Evolutionary conservation across 2,329 filamentous ascomycete species (phyloP).

Genomic region (Cercospora sojina): DNA sequence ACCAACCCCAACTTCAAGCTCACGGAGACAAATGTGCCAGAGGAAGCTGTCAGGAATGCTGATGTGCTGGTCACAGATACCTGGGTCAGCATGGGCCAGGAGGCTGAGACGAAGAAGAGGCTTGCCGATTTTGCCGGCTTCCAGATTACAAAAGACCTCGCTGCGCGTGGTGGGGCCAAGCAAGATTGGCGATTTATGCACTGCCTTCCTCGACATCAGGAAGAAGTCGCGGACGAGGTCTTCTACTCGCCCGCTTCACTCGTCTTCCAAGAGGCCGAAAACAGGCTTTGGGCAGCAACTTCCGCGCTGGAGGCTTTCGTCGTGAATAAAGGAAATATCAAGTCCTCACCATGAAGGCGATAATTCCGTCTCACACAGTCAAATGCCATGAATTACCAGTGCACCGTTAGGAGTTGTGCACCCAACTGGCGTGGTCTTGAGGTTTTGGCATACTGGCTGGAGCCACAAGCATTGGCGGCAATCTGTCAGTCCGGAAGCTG

Average conservation of each 20-base stretch:
- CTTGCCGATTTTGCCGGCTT: slow-evolving; percentile 83
- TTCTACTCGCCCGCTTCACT: slow-evolving; percentile 79
- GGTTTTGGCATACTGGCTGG: neutral
- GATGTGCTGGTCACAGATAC: slow-evolving; percentile 95
- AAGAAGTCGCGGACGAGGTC: slow-evolving; percentile 92
- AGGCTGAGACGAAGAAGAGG: slow-evolving; percentile 74
- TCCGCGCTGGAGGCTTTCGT: slow-evolving; percentile 82
- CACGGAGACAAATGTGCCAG: slow-evolving; percentile 72
- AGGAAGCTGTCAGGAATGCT: slow-evolving; percentile 80
- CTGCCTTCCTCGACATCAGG: slow-evolving; percentile 84
- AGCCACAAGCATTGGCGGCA: neutral
- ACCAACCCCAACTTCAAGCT: slow-evolving; percentile 51
- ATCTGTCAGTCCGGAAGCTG: neutral
- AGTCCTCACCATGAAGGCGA: neutral
- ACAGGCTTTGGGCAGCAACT: slow-evolving; percentile 86
- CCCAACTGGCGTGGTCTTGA: neutral
- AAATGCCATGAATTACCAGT: too few relatives aligned
- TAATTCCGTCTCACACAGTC: neutral
- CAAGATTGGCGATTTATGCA: slow-evolving; percentile 97
- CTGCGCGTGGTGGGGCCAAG: slow-evolving; percentile 80
- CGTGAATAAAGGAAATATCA: slow-evolving; percentile 84
- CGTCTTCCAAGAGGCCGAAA: slow-evolving; percentile 93
- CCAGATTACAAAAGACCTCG: slow-evolving; percentile 85
- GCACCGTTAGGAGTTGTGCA: neutral
- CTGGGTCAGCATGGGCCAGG: slow-evolving; percentile 98